A percentile compares a stretch with the other conserved stretches of the same genome.
These are phyloP conservation scores for Cyberlindnera veronae DNA, from an alignment of 805 yeast species.

Conservation along the genomic window DNA sequence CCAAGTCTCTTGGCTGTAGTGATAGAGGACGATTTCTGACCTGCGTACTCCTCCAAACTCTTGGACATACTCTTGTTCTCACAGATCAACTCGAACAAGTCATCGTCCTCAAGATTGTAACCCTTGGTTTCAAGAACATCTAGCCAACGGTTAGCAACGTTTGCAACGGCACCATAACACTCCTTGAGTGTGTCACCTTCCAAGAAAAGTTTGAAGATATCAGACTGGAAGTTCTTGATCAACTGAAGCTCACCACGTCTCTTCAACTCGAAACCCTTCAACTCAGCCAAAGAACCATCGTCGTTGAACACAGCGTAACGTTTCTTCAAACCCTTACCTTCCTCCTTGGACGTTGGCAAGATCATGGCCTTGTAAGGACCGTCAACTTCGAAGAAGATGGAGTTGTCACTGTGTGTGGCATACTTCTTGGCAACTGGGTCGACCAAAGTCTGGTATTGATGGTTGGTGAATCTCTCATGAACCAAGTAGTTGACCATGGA, in stretches of 20 bases:
- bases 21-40: constrained; percentile 90
- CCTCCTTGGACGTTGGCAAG: constrained; percentile 94
- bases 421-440: constrained; percentile 69
- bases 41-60: constrained; percentile 81
- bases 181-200: constrained; percentile 76
- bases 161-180: constrained; percentile 87
- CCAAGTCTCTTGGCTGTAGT: constrained; percentile 93
- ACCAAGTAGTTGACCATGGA: constrained; percentile 93
- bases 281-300: constrained; percentile 91
- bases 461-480: constrained; percentile 86
- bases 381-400: constrained; percentile 96
- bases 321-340: constrained; percentile 93
- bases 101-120: constrained; percentile 84
- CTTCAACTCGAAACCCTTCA: constrained; percentile 94
- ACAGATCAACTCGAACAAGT: constrained; percentile 89
- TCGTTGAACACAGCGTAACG: constrained; percentile 96
- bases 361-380: constrained; percentile 99
- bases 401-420: constrained; percentile 79
- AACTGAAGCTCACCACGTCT: constrained; percentile 94
- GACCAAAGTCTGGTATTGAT: constrained; percentile 84
- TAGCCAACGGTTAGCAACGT: constrained; percentile 92
- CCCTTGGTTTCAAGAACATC: constrained; percentile 91
- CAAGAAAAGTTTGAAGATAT: constrained; percentile 84
- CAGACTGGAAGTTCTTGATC: constrained; percentile 92
- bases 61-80: constrained; percentile 96